Evolutionary conservation across 257 asterid genomes (phyloP), one percentile per base, ranked within the genome.

Genomic region (Ophiorrhiza pumila): DNA sequence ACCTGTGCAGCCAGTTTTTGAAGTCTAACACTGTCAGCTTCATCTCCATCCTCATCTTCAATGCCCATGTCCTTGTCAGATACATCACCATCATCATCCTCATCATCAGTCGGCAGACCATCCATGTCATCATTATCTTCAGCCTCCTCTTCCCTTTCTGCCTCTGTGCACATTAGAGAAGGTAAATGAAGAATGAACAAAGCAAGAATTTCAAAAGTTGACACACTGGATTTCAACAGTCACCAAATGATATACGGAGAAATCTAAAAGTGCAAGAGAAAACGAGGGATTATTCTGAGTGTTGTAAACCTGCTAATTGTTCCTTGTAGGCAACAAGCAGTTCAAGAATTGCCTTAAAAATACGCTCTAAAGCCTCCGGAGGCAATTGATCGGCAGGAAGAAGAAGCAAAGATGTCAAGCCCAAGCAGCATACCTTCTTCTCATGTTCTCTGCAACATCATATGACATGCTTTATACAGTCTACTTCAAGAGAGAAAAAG

Each of bases 11-110:
- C 98, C 90, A 92, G 77, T 79, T 83, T 92, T 77, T 88, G 92
- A 74, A 95, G 96, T 79, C 78, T 86, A 41, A 75, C 61, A 78
- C 88, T 92, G 53, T 90, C 90, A 79, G 84, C 96, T 79, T 87
- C 99, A 78, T 92, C 96, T 56, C 89, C 97, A 76, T 89, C 97
- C 88, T 92, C 96, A 49, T 80, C 88, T 71, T 91, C 97, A 73
- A 84, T 87, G 72, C 98, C 99, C 99, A 95, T 95, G 32, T 95
- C 97, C 84, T 83, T 89, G 84, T 90, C 99, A 61, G 97, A 86
- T 65, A 78, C 97, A 45, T 78, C 87, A 70, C 77, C 93, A 4
- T 84, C 93, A 31, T 88, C 91, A 2, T 93, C 96, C 43, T 91
- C 97, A 53, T 88, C 97, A 66, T 94, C 98, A 69, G 84, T 77